Percentiles rank a stretch among this genome's conserved stretches.
These are phyloP conservation scores for Grigorovia humatica DNA, from an alignment of 805 yeast species.

Conservation along the genomic window DNA sequence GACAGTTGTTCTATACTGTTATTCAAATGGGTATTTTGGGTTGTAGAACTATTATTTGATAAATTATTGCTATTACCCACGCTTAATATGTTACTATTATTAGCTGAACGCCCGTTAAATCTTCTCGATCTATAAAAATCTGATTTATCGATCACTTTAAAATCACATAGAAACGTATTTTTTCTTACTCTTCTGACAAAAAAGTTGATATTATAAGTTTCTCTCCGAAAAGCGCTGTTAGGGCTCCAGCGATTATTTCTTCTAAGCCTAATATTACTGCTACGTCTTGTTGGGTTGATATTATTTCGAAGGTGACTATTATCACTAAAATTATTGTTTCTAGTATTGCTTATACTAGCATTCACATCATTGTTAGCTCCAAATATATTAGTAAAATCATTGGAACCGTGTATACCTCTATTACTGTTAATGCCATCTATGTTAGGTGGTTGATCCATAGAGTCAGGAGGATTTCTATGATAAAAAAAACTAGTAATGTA, in stretches of 20 bases:
- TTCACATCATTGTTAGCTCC: background rate
- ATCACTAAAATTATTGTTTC: background rate
- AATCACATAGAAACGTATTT: slow-evolving; percentile 16
- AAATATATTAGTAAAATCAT: no score
- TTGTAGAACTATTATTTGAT: background rate
- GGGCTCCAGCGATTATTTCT: background rate
- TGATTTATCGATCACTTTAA: slow-evolving; percentile 5
- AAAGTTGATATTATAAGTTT: slow-evolving; percentile 9
- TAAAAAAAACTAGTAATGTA: background rate
- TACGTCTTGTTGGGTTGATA: background rate
- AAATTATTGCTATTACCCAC: background rate
- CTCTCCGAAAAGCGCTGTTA: background rate
- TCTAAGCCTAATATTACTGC: background rate
- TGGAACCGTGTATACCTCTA: background rate
- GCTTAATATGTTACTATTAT: background rate
- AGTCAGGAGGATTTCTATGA: background rate
- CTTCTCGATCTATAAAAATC: background rate
- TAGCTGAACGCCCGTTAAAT: background rate
- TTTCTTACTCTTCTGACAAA: slow-evolving; percentile 13
- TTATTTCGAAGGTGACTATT: background rate
- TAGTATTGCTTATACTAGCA: background rate
- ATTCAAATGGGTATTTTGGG: background rate
- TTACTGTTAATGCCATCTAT: background rate
- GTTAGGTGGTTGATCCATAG: background rate
- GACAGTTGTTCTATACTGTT: background rate